Percentiles rank a stretch among this genome's conserved stretches.
phyloP scores from a whole-genome alignment of 2,329 filamentous ascomycete species.

The Ceratocystis smalleyi region DNA sequence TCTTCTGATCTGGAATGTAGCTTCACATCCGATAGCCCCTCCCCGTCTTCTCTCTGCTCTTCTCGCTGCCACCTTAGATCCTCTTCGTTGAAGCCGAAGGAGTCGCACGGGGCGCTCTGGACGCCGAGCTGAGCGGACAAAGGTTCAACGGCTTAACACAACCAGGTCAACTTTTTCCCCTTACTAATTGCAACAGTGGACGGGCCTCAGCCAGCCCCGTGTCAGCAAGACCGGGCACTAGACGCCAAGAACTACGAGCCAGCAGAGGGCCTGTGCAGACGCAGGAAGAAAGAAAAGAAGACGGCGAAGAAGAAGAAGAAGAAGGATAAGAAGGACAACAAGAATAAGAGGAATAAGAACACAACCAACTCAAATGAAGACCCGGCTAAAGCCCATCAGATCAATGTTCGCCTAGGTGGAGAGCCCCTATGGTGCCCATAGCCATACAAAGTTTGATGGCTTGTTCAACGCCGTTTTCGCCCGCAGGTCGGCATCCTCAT shows the following conservation, averaged over 20 bases:
- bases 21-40: not conserved
- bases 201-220: not conserved
- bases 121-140: not conserved
- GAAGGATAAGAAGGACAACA: not conserved
- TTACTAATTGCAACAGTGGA: not conserved
- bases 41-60: not conserved
- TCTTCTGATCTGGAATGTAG: not conserved
- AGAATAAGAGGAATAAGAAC: not conserved
- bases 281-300: not conserved
- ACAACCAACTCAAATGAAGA: not conserved
- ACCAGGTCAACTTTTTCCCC: not conserved
- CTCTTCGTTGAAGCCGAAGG: constrained; percentile 2
- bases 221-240: not conserved
- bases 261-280: not conserved
- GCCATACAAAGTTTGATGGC: too few relatives aligned
- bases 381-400: too few relatives aligned
- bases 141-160: not conserved
- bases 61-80: not conserved
- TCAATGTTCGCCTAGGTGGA: too few relatives aligned
- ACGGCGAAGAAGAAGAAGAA: not conserved
- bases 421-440: too few relatives aligned
- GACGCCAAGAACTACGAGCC: not conserved
- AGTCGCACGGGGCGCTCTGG: not conserved
- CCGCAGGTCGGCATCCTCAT: too few relatives aligned
- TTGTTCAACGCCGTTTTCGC: too few relatives aligned